Conservation (phyloP, 164 flowering plant species). For the Aristolochia fimbriata region DNA sequence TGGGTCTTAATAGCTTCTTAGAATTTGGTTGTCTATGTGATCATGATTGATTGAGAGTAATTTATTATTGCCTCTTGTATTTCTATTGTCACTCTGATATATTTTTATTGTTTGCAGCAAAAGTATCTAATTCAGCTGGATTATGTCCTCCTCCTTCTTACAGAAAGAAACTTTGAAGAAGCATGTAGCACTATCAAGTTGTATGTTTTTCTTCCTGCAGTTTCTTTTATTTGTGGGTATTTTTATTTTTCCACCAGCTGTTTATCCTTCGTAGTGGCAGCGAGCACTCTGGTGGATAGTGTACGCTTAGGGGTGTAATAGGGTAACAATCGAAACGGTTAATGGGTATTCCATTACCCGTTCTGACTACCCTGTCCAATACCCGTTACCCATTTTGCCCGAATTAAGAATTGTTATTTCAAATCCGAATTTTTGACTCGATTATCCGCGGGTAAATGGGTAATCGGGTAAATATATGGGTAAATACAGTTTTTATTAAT, state of each 20-base stretch:
- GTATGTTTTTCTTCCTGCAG: conserved; percentile 22
- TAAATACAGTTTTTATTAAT: too few relatives aligned
- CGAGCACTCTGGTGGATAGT: neutral
- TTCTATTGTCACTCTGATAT: neutral
- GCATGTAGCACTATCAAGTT: conserved; percentile 32
- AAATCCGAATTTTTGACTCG: too few relatives aligned
- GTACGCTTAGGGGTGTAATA: too few relatives aligned
- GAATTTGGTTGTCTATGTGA: neutral
- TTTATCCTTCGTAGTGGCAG: neutral
- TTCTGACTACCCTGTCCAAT: too few relatives aligned
- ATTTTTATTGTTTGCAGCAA: conserved; percentile 24
- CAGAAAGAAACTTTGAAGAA: conserved; percentile 27
- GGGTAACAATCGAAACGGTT: too few relatives aligned
- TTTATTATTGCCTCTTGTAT: neutral
- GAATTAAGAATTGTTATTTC: too few relatives aligned
- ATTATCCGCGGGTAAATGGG: too few relatives aligned
- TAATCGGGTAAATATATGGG: too few relatives aligned
- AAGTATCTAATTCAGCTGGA: conserved; percentile 40
- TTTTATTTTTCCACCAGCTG: neutral
- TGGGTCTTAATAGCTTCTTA: neutral
- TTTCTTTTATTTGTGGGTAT: neutral
- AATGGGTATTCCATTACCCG: too few relatives aligned
- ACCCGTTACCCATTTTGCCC: too few relatives aligned
- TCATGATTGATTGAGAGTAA: neutral
- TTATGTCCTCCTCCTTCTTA: conserved; percentile 30